Conservation (phyloP, 352 stramenopile species). For the Phytopythium cucurbitacearum region DNA sequence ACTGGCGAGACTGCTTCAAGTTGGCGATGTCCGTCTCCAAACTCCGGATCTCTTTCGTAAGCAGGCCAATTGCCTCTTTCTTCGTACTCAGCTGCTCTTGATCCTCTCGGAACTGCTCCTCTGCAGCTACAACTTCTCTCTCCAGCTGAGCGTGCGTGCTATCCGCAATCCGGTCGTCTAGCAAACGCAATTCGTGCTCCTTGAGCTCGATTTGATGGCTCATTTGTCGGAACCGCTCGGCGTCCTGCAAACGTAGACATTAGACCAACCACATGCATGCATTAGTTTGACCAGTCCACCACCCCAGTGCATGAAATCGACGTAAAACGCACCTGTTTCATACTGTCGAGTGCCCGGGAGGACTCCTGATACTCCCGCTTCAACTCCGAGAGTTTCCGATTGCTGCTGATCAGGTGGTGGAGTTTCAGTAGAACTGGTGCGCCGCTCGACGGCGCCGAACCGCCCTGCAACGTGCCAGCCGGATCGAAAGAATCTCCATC, state of each 20-base stretch:
- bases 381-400: conserved; percentile 57
- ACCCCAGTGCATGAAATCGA: not conserved
- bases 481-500: conserved; percentile 99
- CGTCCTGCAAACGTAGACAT: conserved; percentile 31
- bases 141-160: conserved; percentile 80
- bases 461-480: conserved; percentile 94
- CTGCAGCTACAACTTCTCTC: conserved; percentile 52
- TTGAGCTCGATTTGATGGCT: conserved; percentile 83
- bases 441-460: conserved; percentile 74
- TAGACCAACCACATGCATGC: conserved; percentile 1
- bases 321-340: conserved; percentile 50
- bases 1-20: conserved; percentile 76
- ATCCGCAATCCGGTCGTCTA: conserved; percentile 76
- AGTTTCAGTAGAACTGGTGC: conserved; percentile 78
- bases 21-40: conserved; percentile 81
- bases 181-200: conserved; percentile 69
- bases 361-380: conserved; percentile 68
- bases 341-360: conserved; percentile 46
- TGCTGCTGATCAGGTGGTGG: conserved; percentile 73
- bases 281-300: not conserved
- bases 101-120: conserved; percentile 73
- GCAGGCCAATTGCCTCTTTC: conserved; percentile 62
- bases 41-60: conserved; percentile 71
- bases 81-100: conserved; percentile 56
- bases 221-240: conserved; percentile 63